Conservation (phyloP, 176 grass and related monocot species). For the Zea luxurians region DNA sequence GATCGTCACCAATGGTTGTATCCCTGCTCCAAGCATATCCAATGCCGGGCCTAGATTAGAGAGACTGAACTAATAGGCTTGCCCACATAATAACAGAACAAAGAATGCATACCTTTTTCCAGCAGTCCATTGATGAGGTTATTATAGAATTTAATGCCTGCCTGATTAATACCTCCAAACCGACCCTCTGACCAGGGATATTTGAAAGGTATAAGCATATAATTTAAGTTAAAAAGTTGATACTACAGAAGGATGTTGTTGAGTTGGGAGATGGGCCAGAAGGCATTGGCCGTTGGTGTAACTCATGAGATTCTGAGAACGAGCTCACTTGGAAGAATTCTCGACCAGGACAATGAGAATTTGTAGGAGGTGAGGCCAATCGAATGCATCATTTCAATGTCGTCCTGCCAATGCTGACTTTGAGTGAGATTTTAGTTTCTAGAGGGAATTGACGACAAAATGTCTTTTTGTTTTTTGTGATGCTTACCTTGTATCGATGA, state of each 20-base stretch:
- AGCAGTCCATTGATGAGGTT: slow-evolving; percentile 47
- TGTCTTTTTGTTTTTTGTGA: neutral
- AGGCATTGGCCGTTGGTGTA: neutral
- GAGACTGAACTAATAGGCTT: neutral
- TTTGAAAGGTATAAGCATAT: neutral
- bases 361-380: slow-evolving; percentile 62
- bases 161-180: slow-evolving; percentile 48
- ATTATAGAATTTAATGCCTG: slow-evolving; percentile 56
- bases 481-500: slow-evolving; percentile 53
- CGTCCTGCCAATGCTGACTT: slow-evolving; percentile 38
- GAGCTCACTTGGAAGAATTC: slow-evolving; percentile 66
- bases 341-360: slow-evolving; percentile 70
- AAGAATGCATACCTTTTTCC: slow-evolving; percentile 38
- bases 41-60: neutral
- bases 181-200: slow-evolving; percentile 41
- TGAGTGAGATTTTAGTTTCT: neutral
- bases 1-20: slow-evolving; percentile 68
- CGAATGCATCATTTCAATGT: slow-evolving; percentile 59
- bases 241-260: neutral
- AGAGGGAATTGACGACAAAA: neutral
- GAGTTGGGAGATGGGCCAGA: neutral
- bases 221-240: neutral
- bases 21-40: slow-evolving; percentile 37
- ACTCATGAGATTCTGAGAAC: neutral
- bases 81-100: neutral